Conservation (phyloP, 2,329 filamentous ascomycete genomes). For the Talaromyces sp. region DNA sequence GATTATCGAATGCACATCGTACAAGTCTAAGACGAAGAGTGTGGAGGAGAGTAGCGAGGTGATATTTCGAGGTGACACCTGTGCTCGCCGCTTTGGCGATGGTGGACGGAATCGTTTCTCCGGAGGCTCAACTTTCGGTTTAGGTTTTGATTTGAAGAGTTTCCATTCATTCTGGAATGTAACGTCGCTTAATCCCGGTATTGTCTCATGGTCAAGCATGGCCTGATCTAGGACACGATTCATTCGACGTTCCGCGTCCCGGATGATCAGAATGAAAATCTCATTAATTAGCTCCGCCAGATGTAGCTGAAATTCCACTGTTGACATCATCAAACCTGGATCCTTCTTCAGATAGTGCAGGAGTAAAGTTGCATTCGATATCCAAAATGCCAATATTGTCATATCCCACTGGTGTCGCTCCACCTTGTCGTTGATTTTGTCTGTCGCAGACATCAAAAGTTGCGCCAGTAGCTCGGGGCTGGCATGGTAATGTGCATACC, state of each 20-base stretch:
- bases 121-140: slow-evolving; percentile 79
- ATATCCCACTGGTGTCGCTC: slow-evolving; percentile 97
- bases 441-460: slow-evolving; percentile 80
- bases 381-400: slow-evolving; percentile 98
- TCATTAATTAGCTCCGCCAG: slow-evolving; percentile 94
- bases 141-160: slow-evolving; percentile 85
- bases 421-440: slow-evolving; percentile 96
- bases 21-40: slow-evolving; percentile 94
- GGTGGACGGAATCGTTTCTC: slow-evolving; percentile 91
- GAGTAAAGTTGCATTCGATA: slow-evolving; percentile 93
- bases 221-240: slow-evolving; percentile 91
- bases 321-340: slow-evolving; percentile 72
- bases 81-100: slow-evolving; percentile 86
- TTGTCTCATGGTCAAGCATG: slow-evolving; percentile 97
- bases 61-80: slow-evolving; percentile 89
- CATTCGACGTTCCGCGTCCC: slow-evolving; percentile 90
- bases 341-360: slow-evolving; percentile 98
- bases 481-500: slow-evolving; percentile 95
- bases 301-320: slow-evolving; percentile 85
- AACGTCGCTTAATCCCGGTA: slow-evolving; percentile 94
- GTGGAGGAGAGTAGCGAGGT: slow-evolving; percentile 94
- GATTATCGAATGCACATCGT: slow-evolving; percentile 97
- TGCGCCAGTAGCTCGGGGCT: slow-evolving; percentile 78
- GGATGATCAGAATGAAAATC: slow-evolving; percentile 95
- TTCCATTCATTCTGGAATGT: slow-evolving; percentile 99